Evolutionary conservation across 805 yeast genomes (phyloP).

Genomic region (Nakazawaea populi): DNA sequence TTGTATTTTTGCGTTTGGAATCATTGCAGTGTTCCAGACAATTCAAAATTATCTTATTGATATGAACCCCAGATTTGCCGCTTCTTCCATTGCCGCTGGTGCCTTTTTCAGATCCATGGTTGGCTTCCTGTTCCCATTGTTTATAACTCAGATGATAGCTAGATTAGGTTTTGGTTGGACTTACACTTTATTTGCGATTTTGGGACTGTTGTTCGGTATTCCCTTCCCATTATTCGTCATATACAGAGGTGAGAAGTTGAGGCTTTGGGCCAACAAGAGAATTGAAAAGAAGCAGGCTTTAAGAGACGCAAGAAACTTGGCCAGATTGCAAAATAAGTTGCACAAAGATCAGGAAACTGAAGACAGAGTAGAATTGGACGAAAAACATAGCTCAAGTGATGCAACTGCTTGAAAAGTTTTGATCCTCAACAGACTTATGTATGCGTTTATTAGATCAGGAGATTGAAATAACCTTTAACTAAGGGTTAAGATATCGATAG

Average conservation of each 20-base stretch:
- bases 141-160: slow-evolving; percentile 52
- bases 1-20: slow-evolving; percentile 50
- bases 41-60: slow-evolving; percentile 66
- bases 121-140: slow-evolving; percentile 67
- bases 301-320: slow-evolving; percentile 37
- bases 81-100: slow-evolving; percentile 65
- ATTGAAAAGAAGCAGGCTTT: slow-evolving; percentile 41
- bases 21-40: slow-evolving; percentile 63
- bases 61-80: slow-evolving; percentile 62
- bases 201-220: slow-evolving; percentile 53
- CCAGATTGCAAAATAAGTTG: slow-evolving; percentile 21
- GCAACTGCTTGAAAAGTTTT: background rate
- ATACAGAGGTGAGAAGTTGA: slow-evolving; percentile 48
- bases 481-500: too few species aligned
- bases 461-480: too few species aligned
- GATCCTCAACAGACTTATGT: background rate
- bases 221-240: slow-evolving; percentile 61
- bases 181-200: slow-evolving; percentile 52
- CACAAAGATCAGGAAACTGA: background rate
- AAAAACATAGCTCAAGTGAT: background rate
- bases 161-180: slow-evolving; percentile 67
- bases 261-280: slow-evolving; percentile 51
- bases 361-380: background rate
- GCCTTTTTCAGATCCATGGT: slow-evolving; percentile 60
- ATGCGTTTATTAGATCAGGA: too few species aligned